Base-by-base conservation (phyloP, 352 stramenopile genomes). In the Globisporangium polare region DNA sequence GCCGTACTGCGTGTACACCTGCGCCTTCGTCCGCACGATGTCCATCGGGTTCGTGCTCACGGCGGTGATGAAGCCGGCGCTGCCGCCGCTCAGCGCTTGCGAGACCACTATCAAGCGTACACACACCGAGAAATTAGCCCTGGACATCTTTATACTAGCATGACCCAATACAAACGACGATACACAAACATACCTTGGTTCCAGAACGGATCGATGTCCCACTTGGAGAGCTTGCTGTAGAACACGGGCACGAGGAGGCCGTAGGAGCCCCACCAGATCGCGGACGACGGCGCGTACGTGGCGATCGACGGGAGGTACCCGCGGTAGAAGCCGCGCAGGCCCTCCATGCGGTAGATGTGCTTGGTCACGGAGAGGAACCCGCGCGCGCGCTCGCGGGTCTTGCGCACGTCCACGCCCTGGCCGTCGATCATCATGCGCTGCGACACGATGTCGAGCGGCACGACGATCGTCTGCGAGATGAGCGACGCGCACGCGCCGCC, bases 371-470 rank as follows among this genome's bases (percentile, higher is more conserved):
- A 51, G 10, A 92, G 3, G 42, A 95, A 83, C 3, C 86, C 77
- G 33, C 78, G 76, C 20, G 77, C 61, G 18, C 72, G 74, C 60
- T 89, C 78, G 41, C 78, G 71, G 3, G 77, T 89, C 69, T 81
- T 77, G 61, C 72, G 77, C 22, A 75, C 71, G 60, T 88, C 67
- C 47, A 81, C 67, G 45, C 84, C 84, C 67, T 95, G 86, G 27
- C 79, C 83, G 61, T 78, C 85, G 46, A 95, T 83, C 88, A 96
- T 95, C 83, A 96, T 92, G 55, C 80, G 80, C 62, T 96, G 88
- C 49, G 85, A 93, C 59, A 96, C 86, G 56, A 96, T 94, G 66
- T 96, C 88, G 15, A 95, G 74, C 50, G 87, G 85, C 45, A 95
- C 87, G 49, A 95, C 83, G 35, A 95, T 74, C 37, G 85, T 94